Base-by-base conservation (phyloP, 2,329 filamentous ascomycete species). In the Ceratocystiopsis brevicomis region DNA sequence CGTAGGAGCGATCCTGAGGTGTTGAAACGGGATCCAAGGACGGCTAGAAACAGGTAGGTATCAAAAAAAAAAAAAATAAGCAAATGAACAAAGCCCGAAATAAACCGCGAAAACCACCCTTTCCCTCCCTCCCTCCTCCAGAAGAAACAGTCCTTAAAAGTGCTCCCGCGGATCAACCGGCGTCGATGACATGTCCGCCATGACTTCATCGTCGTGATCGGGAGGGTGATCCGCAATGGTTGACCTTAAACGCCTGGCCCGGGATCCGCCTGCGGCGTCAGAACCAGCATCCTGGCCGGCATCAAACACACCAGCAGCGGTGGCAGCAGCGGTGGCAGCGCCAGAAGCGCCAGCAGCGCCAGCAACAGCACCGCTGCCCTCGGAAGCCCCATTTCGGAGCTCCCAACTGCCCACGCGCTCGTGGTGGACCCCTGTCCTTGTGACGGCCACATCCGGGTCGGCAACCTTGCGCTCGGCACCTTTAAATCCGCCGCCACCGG, bases 361-460 rank as follows among this genome's bases (percentile, higher is more conserved):
- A 8, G 8, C 39, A 12, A 18, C 32, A 2, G 25, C 45, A 14
- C 38, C 42, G 1, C 19, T 47, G 13, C 21, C 49, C 1, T 47
- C 47, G 6, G 25, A 30, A 30, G 25, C 6, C 15, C 53, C 54
- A 19, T 52, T 50, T 1, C 53, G 50, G 42, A 71, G 53, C 49
- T 71, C 67, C 67, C 67, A 70, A 51, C 67, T 69, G 1, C 66
- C 67, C 14, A 64, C 52, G 8, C 67, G 60, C 49, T 65, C 66
- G 33, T 68, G 64, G 4, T 57, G 56, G 5, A 50, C 54, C 0
- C 67, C 67, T 8, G 53, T 53, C 38, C 55, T 57, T 1, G 59
- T 57, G 3, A 66, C 55, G 1, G 56, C 52, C 3, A 69, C 54
- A 44, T 70, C 67, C 0, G 55, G 52, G 43, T 70, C 67, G 3